Evolutionary conservation across 2,329 filamentous ascomycete species (phyloP), one percentile per base, ranked within the genome.

Genomic region (Hymenoscyphus occultus): DNA sequence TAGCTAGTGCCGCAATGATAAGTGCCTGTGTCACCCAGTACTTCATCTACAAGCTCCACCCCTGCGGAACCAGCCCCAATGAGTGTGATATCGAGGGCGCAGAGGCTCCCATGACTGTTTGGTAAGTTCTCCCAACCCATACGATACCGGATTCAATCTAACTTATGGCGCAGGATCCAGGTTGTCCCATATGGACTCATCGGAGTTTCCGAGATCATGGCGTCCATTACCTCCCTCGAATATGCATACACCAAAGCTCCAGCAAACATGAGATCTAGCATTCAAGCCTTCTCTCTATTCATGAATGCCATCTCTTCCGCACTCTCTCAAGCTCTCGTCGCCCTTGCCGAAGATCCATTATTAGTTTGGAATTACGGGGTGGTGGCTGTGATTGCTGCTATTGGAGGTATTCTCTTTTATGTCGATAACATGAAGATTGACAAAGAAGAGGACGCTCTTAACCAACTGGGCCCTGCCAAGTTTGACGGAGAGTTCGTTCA

Each of bases 161-260:
- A 35, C 35, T 35, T 35, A 35, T 35, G 35, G 35, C 35, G 5
- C 35, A 35, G 35, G 45, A 78, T 80, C 64, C 82, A 85, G 66
- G 76, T 82, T 1, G 80, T 81, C 22, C 78, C 80, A 39, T 83
- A 84, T 70, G 75, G 80, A 3, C 79, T 87, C 58, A 83, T 87
- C 35, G 85, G 82, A 19, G 76, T 85, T 16, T 80, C 83, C 0
- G 85, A 89, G 74, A 87, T 88, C 64, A 84, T 88, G 71, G 84
- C 85, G 56, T 87, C 84, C 12, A 86, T 91, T 67, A 90, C 88
- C 0, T 85, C 86, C 67, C 82, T 90, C 13, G 89, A 92, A 74
- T 91, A 91, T 69, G 89, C 88, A 19, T 91, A 87, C 77, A 90
- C 88, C 72, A 91, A 91, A 77, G 89, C 89, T 0, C 89, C 89